Percentiles rank a stretch among this genome's conserved stretches.
Conservation (phyloP, 2,329 filamentous ascomycete genomes). For the Pyrenophora graminea region DNA sequence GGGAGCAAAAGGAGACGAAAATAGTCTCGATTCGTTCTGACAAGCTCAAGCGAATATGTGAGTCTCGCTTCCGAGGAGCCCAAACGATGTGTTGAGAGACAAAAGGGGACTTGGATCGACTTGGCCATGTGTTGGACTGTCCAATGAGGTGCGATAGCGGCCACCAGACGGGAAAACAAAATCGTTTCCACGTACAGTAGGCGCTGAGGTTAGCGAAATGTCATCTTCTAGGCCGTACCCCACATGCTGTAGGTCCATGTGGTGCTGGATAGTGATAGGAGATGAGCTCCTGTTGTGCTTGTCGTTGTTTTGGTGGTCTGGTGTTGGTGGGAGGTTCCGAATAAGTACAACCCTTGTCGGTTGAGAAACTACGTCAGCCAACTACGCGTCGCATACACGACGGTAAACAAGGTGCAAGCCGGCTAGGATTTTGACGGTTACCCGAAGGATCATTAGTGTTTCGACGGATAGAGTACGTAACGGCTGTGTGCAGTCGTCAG, state of each 20-base stretch:
- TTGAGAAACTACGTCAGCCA: slow-evolving; percentile 7
- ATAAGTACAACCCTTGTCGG: slow-evolving; percentile 12
- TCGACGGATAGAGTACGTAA: slow-evolving; percentile 14
- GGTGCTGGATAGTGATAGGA: slow-evolving; percentile 9
- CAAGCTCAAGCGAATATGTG: background rate
- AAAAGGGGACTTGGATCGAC: slow-evolving; percentile 7
- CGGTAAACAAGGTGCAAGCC: slow-evolving; percentile 9
- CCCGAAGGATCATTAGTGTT: slow-evolving; percentile 19
- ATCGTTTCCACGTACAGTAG: slow-evolving; percentile 9
- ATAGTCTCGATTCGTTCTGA: slow-evolving; percentile 1
- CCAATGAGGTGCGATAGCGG: slow-evolving; percentile 10
- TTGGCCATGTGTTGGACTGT: background rate
- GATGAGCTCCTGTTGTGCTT: slow-evolving; percentile 3
- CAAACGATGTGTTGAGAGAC: slow-evolving; percentile 5
- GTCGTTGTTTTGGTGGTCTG: slow-evolving; percentile 9
- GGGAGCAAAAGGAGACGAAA: background rate
- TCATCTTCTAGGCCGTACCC: slow-evolving; percentile 13
- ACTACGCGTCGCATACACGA: slow-evolving; percentile 14
- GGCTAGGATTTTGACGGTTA: slow-evolving; percentile 5
- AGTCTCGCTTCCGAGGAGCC: slow-evolving; percentile 3
- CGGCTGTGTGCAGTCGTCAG: slow-evolving; percentile 2
- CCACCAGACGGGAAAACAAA: slow-evolving; percentile 8
- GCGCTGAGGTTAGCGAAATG: slow-evolving; percentile 13
- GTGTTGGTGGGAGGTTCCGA: slow-evolving; percentile 13
- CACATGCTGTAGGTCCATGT: slow-evolving; percentile 10